Percentiles rank a stretch among this genome's conserved stretches.
These are phyloP conservation scores for Aechmea fasciata DNA, from an alignment of 176 grass and related monocot genomes.

Conservation along the genomic window DNA sequence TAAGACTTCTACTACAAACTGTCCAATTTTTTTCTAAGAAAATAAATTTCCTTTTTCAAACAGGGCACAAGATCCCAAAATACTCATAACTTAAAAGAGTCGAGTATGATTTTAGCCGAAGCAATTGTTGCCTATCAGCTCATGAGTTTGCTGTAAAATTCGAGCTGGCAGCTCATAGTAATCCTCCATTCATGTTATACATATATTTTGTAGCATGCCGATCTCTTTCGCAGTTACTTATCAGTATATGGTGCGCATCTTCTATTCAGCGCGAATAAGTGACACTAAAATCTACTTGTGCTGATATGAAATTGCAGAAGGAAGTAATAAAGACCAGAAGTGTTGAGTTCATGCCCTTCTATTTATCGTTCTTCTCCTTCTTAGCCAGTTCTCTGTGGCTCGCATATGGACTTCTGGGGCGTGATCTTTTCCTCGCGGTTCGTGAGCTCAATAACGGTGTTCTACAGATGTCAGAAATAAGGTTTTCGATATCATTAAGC, in stretches of 20 bases:
- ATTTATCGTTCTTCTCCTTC: conserved; percentile 67
- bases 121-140: no score
- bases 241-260: neutral
- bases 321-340: conserved; percentile 69
- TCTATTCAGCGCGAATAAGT: neutral
- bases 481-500: neutral
- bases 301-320: conserved; percentile 31
- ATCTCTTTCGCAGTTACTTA: no score
- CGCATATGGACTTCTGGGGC: conserved; percentile 54
- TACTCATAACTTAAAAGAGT: no score
- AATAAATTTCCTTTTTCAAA: no score
- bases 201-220: no score
- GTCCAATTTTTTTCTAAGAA: no score
- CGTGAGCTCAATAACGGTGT: conserved; percentile 3
- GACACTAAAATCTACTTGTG: neutral
- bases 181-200: neutral
- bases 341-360: conserved; percentile 85
- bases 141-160: no score
- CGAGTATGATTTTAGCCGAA: no score
- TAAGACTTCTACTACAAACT: no score
- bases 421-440: conserved; percentile 57
- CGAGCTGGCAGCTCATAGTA: no score
- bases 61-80: no score
- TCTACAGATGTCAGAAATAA: neutral
- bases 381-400: conserved; percentile 47